Evolutionary conservation across 2,329 filamentous ascomycete genomes (phyloP).

Genomic region (Daldinia sp.): DNA sequence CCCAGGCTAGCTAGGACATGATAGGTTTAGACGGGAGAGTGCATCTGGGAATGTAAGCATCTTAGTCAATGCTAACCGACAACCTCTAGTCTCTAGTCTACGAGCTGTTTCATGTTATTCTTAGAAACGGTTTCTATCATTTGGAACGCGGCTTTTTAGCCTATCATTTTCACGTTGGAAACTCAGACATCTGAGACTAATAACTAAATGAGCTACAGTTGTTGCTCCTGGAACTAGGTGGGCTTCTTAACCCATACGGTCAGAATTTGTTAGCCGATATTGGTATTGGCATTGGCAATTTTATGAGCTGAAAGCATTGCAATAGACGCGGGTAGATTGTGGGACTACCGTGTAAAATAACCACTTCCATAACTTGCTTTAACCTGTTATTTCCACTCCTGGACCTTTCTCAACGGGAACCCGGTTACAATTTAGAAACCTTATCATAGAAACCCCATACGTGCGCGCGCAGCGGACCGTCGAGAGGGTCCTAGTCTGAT

Average conservation of each 20-base stretch:
- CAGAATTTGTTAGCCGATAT: neutral
- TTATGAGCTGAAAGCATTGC: neutral
- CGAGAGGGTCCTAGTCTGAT: constrained; percentile 22
- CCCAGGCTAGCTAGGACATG: neutral
- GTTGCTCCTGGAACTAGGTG: neutral
- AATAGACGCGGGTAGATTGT: neutral
- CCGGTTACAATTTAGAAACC: constrained; percentile 14
- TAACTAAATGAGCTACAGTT: neutral
- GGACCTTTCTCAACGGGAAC: constrained; percentile 11
- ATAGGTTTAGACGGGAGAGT: neutral
- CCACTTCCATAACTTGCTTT: neutral
- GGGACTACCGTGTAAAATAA: neutral
- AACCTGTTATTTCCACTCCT: constrained; percentile 10
- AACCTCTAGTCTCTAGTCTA: neutral
- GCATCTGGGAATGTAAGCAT: neutral
- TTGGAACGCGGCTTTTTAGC: constrained; percentile 17
- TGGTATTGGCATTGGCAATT: neutral
- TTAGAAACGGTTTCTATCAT: neutral
- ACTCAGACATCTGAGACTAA: neutral
- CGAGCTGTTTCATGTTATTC: neutral
- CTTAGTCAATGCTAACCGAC: neutral
- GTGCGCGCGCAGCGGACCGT: constrained; percentile 33
- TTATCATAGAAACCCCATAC: constrained; percentile 30
- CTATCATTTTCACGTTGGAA: constrained; percentile 5
- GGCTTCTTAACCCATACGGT: neutral